Evolutionary conservation across 1,284 basidiomycete genomes (phyloP).

Genomic region (Mycosarcoma mackinlayi): DNA sequence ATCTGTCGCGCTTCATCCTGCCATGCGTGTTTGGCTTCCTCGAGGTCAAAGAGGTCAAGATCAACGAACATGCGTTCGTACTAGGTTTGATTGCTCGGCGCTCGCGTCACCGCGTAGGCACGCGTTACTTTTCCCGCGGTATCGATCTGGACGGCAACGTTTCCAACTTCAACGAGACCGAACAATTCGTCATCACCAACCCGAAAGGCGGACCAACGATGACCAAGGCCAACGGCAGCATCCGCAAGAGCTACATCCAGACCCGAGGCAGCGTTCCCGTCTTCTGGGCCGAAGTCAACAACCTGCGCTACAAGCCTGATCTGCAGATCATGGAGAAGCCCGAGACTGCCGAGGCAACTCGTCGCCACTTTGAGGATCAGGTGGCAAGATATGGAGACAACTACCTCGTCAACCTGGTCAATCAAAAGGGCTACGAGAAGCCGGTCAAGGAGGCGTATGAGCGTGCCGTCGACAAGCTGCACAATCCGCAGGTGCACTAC

Average conservation of each 20-base stretch:
- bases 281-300: slow-evolving; percentile 98
- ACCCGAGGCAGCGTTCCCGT: slow-evolving; percentile 92
- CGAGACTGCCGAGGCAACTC: slow-evolving; percentile 79
- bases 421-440: slow-evolving; percentile 92
- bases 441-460: slow-evolving; percentile 98
- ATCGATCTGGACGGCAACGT: slow-evolving; percentile 77
- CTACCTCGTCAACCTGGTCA: slow-evolving; percentile 89
- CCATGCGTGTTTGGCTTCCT: slow-evolving; percentile 76
- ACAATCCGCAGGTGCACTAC: slow-evolving; percentile 80
- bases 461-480: slow-evolving; percentile 75
- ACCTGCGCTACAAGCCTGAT: slow-evolving; percentile 94
- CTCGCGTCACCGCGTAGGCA: slow-evolving; percentile 92
- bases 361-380: slow-evolving; percentile 81
- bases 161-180: slow-evolving; percentile 71
- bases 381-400: slow-evolving; percentile 82
- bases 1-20: slow-evolving; percentile 83
- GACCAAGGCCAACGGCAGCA: slow-evolving; percentile 72
- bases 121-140: slow-evolving; percentile 95
- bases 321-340: slow-evolving; percentile 93
- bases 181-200: slow-evolving; percentile 73
- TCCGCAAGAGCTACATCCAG: slow-evolving; percentile 80
- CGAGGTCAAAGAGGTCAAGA: slow-evolving; percentile 80
- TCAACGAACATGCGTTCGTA: slow-evolving; percentile 84
- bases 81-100: slow-evolving; percentile 91
- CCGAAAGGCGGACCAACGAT: slow-evolving; percentile 63